Evolutionary conservation across 176 grass and related monocot genomes (phyloP), one percentile per base, ranked within the genome.

Genomic region (Aegilops tauschii): DNA sequence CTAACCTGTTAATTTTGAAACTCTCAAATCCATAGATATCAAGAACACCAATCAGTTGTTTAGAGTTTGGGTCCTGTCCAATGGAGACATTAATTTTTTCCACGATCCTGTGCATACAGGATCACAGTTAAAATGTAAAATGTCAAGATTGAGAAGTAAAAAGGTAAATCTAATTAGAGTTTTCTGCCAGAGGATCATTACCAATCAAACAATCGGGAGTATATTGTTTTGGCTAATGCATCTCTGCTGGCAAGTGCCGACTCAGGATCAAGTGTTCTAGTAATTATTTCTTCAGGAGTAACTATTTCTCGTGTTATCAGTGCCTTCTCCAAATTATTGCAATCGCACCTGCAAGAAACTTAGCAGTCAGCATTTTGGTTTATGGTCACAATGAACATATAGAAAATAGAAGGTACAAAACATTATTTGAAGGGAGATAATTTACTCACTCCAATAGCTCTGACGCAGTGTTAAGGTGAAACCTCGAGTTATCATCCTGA

Each of bases 11-110:
- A 87, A 89, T 84, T 94, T 99, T 96, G 94, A 99, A 99, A 90
- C 97, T 99, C 80, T 99, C 97, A 87, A 99, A 99, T 68, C 94
- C 97, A 92, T 99, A 99, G 77, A 99, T 99, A 91, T 99, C 97
- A 90, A 99, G 97, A 83, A 99, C 97, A 77, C 97, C 97, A 89
- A 99, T 99, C 83, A 99, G 90, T 17, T 94, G 90, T 80, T 91
- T 99, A 61, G 97, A 99, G 83, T 97, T 97, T 83, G 94, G 91
- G 56, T 99, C 97, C 89, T 99, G 97, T 80, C 97, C 97, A 92
- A 99, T 99, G 35, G 97, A 99, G 44, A 93, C 89, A 87, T 99
- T 99, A 83, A 99, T 99, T 90, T 93, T 99, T 79, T 99, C 90
- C 65, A 99, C 97, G 45, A 99, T 88, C 97, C 97, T 99, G 94